These are phyloP conservation scores for Trametes hirsuta DNA, from an alignment of 1,284 basidiomycete genomes.

Conservation along the genomic window DNA sequence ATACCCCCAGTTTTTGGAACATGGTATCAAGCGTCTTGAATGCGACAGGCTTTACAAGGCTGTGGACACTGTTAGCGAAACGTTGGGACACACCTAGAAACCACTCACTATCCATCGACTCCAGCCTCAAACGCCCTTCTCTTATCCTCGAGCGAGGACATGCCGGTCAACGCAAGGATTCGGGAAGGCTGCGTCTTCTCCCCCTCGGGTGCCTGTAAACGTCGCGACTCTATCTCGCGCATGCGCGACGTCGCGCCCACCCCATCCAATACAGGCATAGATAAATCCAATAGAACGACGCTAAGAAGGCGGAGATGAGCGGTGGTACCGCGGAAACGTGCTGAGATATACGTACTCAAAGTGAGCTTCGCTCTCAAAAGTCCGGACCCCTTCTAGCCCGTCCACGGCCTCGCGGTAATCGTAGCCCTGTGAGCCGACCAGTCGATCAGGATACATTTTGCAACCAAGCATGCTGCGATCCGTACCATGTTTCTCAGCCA, in stretches of 20 bases:
- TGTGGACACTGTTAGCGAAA: conserved; percentile 35
- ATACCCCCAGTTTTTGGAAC: conserved; percentile 77
- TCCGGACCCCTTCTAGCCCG: conserved; percentile 83
- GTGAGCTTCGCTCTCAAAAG: conserved; percentile 68
- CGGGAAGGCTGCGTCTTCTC: conserved; percentile 45
- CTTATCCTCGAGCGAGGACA: conserved; percentile 93
- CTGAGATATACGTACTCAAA: conserved; percentile 69
- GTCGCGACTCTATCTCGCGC: conserved; percentile 72
- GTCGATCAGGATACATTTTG: background rate
- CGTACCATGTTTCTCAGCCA: conserved; percentile 77
- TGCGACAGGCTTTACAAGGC: conserved; percentile 90
- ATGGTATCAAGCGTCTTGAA: conserved; percentile 88
- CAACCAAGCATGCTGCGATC: background rate
- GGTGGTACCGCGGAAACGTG: background rate
- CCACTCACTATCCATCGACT: conserved; percentile 90
- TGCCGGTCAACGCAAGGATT: conserved; percentile 91
- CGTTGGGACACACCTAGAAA: background rate
- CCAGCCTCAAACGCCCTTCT: conserved; percentile 89
- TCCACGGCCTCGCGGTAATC: conserved; percentile 82
- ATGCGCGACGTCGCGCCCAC: conserved; percentile 86
- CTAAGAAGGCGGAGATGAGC: conserved; percentile 42
- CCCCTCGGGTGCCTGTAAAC: conserved; percentile 35
- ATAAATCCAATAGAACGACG: conserved; percentile 86
- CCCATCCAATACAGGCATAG: conserved; percentile 92
- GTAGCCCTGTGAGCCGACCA: conserved; percentile 57